Base-by-base conservation (phyloP, 192 early-diverging fungal species). In the Allomyces macrogynus region DNA sequence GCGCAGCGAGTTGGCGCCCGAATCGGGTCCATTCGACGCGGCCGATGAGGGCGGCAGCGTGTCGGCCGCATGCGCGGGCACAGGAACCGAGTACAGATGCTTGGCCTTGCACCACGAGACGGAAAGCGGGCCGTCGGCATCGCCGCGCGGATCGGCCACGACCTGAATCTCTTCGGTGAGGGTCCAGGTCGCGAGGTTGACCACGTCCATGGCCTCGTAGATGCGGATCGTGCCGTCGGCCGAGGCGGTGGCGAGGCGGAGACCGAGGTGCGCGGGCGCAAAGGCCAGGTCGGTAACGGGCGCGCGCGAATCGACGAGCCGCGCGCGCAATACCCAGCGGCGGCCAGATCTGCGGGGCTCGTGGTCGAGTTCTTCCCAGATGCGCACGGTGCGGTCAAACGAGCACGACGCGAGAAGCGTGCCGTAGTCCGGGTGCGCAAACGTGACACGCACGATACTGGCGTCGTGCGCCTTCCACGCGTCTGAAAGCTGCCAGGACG, bases 371-470 rank as follows among this genome's bases (percentile, higher is more conserved):
- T 97, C 92, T 68, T 93, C 90, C 92, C 92, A 97, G 32, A 97
- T 87, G 68, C 82, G 82, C 18, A 94, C 86, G 11, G 84, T 87
- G 57, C 91, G 80, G 72, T 97, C 95, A 69, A 94, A 90, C 60
- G 91, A 92, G 66, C 91, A 93, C 16, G 86, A 85, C 3, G 92
- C 92, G 60, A 97, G 74, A 10, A 95, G 77, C 68, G 89, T 87
- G 4, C 92, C 92, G 75, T 87, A 95, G 71, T 95, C 95, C n/a
- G 95, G 92, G 77, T 93, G 90, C n/a, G 89, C 88, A 90, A 90
- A 97, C 61, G 81, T 77, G n/a, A 89, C 84, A 69, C 85, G 87
- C 16, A 92, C 70, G n/a, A 95, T 81, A 2, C 87, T 88, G 64
- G 86, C 80, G 65, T 94, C 93, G 74, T 95, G 95, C 4, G 78